Evolutionary conservation across 2,329 filamentous ascomycete species (phyloP), one percentile per base, ranked within the genome.

Genomic region (Scortechinia acanthostroma): DNA sequence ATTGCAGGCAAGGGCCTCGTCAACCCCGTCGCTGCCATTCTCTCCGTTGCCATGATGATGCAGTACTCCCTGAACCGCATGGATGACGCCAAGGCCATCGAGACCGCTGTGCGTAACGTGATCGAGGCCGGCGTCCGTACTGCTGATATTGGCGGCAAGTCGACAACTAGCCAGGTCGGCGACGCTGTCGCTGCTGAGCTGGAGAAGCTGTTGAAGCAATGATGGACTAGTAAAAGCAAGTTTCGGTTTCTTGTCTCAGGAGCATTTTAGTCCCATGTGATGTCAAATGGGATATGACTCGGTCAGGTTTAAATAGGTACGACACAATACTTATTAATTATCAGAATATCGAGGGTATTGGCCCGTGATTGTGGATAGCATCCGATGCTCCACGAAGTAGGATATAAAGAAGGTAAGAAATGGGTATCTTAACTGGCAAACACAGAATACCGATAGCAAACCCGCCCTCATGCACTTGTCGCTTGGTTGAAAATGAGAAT

Each of bases 1-100:
- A 97, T 97, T 57, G 89, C 88, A 2, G 91, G 91, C 53, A 78
- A 94, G 69, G 80, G 80, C 30, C 72, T 86, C 35, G 83, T 85
- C 45, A 88, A 89, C 64, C 85, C 85, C 0, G 73, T 88, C 23
- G 85, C 83, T 1, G 79, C 82, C 52, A 79, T 88, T 22, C 70
- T 88, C 30, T 87, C 82, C 43, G 64, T 86, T 21, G 81, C 81
- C 46, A 85, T 89, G 83, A 77, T 89, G 72, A 69, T 89, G 50
- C 79, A 86, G 56, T 88, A 88, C 64, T 87, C 83, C 1, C 71
- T 86, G 43, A 70, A 74, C 49, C 68, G 78, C 49, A 71, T 74
- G 4, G 71, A 75, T 5, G 75, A 87, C 51, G 81, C 83, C 1
- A 65, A 68, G 45, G 74, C 78, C 22, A 71, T 88, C 47, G 83